Conservation (phyloP, 331 rosid genomes). For the Erythrophleum ivorense region DNA sequence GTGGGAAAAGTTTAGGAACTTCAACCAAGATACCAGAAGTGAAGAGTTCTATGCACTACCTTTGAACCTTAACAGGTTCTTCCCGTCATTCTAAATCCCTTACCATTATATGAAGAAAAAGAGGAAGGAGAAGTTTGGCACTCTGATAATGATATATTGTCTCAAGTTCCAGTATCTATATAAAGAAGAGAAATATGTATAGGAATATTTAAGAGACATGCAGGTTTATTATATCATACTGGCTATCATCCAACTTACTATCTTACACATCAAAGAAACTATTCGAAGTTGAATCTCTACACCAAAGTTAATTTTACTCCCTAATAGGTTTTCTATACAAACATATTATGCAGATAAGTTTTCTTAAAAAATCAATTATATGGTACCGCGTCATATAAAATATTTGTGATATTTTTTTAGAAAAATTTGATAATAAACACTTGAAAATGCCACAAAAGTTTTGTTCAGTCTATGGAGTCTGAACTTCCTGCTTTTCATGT, state of each 20-base stretch:
- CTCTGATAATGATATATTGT: background rate
- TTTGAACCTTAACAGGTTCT: constrained; percentile 62
- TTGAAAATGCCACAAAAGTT: background rate
- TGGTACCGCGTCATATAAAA: background rate
- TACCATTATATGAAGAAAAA: background rate
- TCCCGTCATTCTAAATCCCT: constrained; percentile 70
- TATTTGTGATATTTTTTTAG: background rate
- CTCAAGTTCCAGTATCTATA: background rate
- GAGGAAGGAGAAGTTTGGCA: constrained; percentile 15
- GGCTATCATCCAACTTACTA: constrained; percentile 1
- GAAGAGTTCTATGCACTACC: constrained; percentile 85
- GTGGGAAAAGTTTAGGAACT: constrained; percentile 80
- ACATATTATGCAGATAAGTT: no score
- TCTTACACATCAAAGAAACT: background rate
- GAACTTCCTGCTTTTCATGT: background rate
- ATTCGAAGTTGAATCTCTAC: background rate
- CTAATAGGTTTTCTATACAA: background rate
- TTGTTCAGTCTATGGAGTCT: background rate
- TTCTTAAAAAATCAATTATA: background rate
- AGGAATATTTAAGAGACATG: background rate
- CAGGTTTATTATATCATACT: background rate
- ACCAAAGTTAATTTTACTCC: background rate
- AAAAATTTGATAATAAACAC: background rate
- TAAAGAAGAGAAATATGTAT: constrained; percentile 1
- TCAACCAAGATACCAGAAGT: constrained; percentile 60